These are phyloP conservation scores for Chrysanthemum seticuspe DNA, from an alignment of 129 eudicot genomes.

Conservation along the genomic window DNA sequence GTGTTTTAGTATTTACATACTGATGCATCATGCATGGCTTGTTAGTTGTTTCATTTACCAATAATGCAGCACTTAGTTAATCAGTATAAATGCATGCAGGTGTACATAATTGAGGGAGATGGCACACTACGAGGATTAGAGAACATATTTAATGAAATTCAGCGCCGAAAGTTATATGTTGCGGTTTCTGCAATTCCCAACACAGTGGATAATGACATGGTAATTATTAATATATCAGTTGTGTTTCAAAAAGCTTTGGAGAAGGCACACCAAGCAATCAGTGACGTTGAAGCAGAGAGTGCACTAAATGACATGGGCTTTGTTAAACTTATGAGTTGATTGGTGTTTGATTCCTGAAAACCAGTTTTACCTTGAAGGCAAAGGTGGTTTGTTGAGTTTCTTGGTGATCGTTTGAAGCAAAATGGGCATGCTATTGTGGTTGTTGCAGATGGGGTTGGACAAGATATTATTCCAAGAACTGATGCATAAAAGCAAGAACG, in stretches of 20 bases:
- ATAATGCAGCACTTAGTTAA: no score
- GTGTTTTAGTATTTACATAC: no score
- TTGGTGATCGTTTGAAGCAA: constrained; percentile 44
- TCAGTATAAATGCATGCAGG: constrained; percentile 21
- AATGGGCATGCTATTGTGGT: constrained; percentile 78
- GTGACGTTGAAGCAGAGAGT: constrained; percentile 84
- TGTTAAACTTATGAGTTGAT: constrained; percentile 84
- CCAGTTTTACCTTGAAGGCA: constrained; percentile 64
- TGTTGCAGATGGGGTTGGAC: constrained; percentile 92
- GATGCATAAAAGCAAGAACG: constrained; percentile 40
- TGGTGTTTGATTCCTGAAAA: constrained; percentile 82
- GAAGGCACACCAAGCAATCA: constrained; percentile 82
- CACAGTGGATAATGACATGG: constrained; percentile 84
- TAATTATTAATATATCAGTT: constrained; percentile 72
- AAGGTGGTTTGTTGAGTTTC: constrained; percentile 79
- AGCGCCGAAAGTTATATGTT: constrained; percentile 46
- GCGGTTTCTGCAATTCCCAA: constrained; percentile 77
- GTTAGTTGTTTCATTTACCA: no score
- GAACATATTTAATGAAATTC: constrained; percentile 60
- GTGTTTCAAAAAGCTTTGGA: constrained; percentile 89
- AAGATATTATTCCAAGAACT: constrained; percentile 57
- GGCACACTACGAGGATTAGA: constrained; percentile 82
- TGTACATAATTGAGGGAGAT: constrained; percentile 82
- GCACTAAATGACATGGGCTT: constrained; percentile 79
- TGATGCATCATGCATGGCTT: no score